Evolutionary conservation across 1,139 yeast species (phyloP), one percentile per base, ranked within the genome.

Genomic region (Kluyveromyces marxianus): DNA sequence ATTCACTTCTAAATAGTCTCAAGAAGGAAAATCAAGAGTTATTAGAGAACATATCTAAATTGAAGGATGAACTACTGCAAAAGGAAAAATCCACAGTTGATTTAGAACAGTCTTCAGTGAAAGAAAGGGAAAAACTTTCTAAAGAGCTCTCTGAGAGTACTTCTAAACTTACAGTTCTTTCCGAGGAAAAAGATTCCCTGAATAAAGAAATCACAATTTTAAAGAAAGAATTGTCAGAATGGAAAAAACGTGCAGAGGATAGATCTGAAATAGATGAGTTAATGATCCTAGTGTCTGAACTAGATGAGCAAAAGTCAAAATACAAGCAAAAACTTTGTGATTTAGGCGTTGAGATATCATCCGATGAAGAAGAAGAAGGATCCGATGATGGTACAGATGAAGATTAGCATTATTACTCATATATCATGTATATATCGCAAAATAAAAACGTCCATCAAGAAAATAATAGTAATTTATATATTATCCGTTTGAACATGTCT

Each of bases 261-360:
- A 50, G 50, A 35, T 51, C 62, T 6, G 95, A 86, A 42, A 61
- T 83, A 10, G 96, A 88, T 58, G 95, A 86, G 48, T 65, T 87
- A 51, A 77, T 87, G 81, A 67, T 85, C 37, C 67, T 87, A 37
- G 77, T 88, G 66, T 74, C 83, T 10, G 95, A 85, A 39, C 68
- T 85, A 58, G 94, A 85, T 53, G 92, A 85, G 43, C 76, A 76
- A 50, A 81, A 76, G 49, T 71, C 73, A 33, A 72, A 71, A 54
- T 85, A 86, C 62, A 83, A 82, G 55, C 58, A 62, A 14, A 72
- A 70, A 50, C 69, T 83, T 32, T 70, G 69, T 48, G 67, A 62
- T 0, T 57, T 81, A 32, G 86, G 76, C 1, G 75, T 68, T 4
- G 76, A 73, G 14, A 67, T 74, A 2, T 75, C 77, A 3, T 76